Evolutionary conservation across 2,329 filamentous ascomycete species (phyloP).

Genomic region (Colletotrichum sp.): DNA sequence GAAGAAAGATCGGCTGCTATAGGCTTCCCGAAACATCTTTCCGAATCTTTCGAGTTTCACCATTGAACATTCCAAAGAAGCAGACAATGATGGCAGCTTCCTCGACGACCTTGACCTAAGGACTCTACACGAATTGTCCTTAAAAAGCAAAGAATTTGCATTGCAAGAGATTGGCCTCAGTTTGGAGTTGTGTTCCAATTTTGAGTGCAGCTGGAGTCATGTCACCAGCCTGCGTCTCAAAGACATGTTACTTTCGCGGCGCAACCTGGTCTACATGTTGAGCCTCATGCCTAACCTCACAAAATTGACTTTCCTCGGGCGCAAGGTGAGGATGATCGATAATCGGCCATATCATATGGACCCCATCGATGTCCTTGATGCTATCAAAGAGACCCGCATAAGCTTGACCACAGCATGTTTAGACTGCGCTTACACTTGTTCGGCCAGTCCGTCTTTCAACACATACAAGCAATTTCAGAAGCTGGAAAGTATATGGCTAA

Average conservation of each 20-base stretch:
- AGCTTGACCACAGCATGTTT: neutral
- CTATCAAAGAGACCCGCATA: neutral
- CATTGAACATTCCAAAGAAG: neutral
- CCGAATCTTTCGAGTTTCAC: neutral
- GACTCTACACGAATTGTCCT: neutral
- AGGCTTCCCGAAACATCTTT: neutral
- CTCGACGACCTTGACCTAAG: neutral
- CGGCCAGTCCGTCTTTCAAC: neutral
- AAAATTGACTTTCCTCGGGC: neutral
- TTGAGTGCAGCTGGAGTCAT: neutral
- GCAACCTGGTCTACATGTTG: fast-evolving
- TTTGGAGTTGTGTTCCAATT: too few species aligned
- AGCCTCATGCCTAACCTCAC: neutral
- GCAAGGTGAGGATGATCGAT: neutral
- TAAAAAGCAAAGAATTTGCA: neutral
- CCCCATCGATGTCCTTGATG: neutral
- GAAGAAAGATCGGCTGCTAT: too few species aligned
- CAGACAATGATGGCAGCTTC: neutral
- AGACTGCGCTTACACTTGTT: neutral
- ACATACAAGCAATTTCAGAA: neutral
- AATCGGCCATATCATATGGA: neutral
- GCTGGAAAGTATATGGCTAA: neutral
- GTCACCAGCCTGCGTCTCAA: neutral
- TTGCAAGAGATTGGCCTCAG: neutral
- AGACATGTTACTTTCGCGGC: neutral